These are phyloP conservation scores for Rhynchosporium graminicola DNA, from an alignment of 2,329 filamentous ascomycete species.

Conservation along the genomic window DNA sequence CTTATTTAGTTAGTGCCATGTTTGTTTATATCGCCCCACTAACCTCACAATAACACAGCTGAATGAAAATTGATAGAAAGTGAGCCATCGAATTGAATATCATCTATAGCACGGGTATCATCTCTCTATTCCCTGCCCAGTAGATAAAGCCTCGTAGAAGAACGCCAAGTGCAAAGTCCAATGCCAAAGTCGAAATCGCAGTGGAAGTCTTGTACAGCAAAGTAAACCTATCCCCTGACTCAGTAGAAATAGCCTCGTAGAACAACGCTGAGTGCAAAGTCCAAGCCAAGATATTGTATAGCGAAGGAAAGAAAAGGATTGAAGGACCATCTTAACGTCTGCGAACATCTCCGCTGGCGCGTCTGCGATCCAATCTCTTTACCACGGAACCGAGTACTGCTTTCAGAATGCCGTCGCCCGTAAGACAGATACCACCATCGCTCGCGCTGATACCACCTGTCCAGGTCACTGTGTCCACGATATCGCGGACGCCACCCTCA, in stretches of 20 bases:
- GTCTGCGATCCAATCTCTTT: constrained; percentile 59
- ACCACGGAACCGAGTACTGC: constrained; percentile 78
- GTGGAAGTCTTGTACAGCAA: constrained; percentile 1
- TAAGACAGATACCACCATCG: constrained; percentile 52
- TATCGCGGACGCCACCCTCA: constrained; percentile 68
- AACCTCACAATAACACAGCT: too few relatives aligned
- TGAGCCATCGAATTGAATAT: too few relatives aligned
- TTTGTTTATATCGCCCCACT: too few relatives aligned
- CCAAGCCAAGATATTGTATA: constrained; percentile 8
- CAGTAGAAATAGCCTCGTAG: neutral
- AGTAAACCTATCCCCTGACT: neutral
- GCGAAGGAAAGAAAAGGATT: neutral
- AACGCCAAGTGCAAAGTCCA: neutral
- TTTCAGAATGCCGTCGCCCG: constrained; percentile 75
- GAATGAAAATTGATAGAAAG: too few relatives aligned
- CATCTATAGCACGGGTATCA: too few relatives aligned
- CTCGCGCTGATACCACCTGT: constrained; percentile 40
- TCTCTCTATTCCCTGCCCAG: too few relatives aligned
- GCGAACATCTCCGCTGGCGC: constrained; percentile 33
- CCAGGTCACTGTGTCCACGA: constrained; percentile 87
- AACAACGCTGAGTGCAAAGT: neutral
- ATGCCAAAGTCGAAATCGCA: neutral
- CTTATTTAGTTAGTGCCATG: too few relatives aligned
- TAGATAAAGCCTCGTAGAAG: too few relatives aligned
- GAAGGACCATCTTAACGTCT: constrained; percentile 17